Evolutionary conservation across 176 grass and related monocot species (phyloP), one percentile per base, ranked within the genome.

Genomic region (Alopecurus myosuroides): DNA sequence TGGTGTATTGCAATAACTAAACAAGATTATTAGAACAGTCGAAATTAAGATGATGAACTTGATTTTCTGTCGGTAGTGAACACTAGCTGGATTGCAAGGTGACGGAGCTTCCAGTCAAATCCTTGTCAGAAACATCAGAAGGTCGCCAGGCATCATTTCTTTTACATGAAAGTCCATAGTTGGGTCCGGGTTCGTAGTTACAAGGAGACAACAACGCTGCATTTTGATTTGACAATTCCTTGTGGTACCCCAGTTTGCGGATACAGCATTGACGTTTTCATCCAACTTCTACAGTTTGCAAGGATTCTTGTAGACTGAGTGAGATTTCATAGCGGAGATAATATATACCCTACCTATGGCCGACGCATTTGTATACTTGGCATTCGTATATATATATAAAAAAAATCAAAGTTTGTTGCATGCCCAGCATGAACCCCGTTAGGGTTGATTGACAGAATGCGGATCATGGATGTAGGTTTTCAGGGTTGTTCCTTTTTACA

Each of bases 181-280:
- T 84, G 73, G 33, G 52, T 26, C 41, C 11, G 39, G 37, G 50
- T 64, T 64, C 55, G 23, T 58, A 12, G 55, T 26, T 81, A 50
- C 10, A 61, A 58, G 22, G 11, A 89, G 73, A 77, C 70, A 77
- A 17, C 49, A 60, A 36, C 51, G 48, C 60, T 49, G 69, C 67
- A 11, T 60, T 66, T 89, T 85, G 70, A 89, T 73, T 81, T 89
- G 83, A 77, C 70, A 77, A 81, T 61, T 77, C 78, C 19, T 68
- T 89, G 61, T 61, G 63, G 50, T 41, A 14, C 83, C 53, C 77
- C 29, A 81, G 76, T 76, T 57, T 48, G 20, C 23, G 50, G 29
- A 77, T 76, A 48, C 7, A 23, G 1, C 34, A 51, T 63, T 53
- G 31, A 36, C 34, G 22, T 57, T 69, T 68, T 55, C 9, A 53